Base-by-base conservation (phyloP, 2,329 filamentous ascomycete genomes). In the Colletotrichum noveboracense region DNA sequence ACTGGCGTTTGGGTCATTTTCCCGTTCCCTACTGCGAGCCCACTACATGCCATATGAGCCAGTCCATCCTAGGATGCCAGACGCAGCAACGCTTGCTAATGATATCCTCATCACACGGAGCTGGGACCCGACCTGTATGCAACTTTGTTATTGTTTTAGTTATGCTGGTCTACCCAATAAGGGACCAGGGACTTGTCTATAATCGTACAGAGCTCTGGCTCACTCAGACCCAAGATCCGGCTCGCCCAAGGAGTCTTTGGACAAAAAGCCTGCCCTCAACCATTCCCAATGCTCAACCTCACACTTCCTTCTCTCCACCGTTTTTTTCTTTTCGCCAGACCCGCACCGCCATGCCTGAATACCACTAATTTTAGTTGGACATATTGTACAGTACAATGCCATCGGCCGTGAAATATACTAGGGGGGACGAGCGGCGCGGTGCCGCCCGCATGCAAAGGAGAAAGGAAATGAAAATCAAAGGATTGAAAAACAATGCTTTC, bases 351-450 rank as follows among this genome's bases (percentile, higher is more conserved):
- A 75, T 75, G 73, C 73, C 56, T 62, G 43, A 75, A 73, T 66
- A 64, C 34, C 38, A 75, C 56, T 75, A 67, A 21, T 72, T 72
- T 73, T 72, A 68, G 56, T 36, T 66, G 55, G 36, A 55, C 56
- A 73, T 67, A 38, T 65, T 58, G 65, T 75, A 75, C 69, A 75
- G n/a, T 48, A 48, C 43, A 75, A 73, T 73, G 73, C 73, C 43
- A 14, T 67, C 62, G 73, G 43, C 70, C 69, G 73, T 73, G 34
- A 75, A 69, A 61, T 48, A 61, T 30, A 66, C 43, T 67, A 56
- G 18, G 43, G 55, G 16, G 16, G 69, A 73, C 73, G 64, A 72
- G 70, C 69, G 56, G 70, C 70, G 26, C 38, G 48, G 18, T 56
- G 73, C 73, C 64, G 43, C 64, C 56, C 69, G 73, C 43, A 75